These are phyloP conservation scores for Nannochloropsis gaditana DNA, from an alignment of 108 stramenopile species.

Conservation along the genomic window DNA sequence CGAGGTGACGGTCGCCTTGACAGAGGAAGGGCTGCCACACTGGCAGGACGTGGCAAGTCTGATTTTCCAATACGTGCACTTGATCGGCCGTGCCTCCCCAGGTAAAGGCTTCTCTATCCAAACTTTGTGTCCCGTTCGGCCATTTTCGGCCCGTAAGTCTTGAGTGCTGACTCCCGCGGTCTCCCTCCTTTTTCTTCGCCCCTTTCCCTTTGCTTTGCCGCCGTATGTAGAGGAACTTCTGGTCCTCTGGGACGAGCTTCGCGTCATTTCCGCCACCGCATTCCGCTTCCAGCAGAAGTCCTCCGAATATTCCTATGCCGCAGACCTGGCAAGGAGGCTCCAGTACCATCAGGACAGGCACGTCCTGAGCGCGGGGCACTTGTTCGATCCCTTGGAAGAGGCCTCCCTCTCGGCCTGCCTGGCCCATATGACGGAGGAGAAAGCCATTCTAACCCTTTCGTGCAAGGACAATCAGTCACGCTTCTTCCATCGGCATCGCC, in stretches of 20 bases:
- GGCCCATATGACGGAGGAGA: neutral
- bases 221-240: neutral
- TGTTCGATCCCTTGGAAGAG: constrained; percentile 22
- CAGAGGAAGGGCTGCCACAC: constrained; percentile 28
- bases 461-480: neutral
- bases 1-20: constrained; percentile 32
- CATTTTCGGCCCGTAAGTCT: too few species aligned
- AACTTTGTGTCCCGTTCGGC: too few species aligned
- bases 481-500: neutral
- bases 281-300: constrained; percentile 23
- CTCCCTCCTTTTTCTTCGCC: neutral
- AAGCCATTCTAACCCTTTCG: constrained; percentile 8
- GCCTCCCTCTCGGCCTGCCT: neutral
- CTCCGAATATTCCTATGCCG: constrained; percentile 26
- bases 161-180: neutral
- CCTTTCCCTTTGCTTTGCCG: neutral
- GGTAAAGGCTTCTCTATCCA: neutral
- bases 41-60: constrained; percentile 34
- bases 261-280: neutral
- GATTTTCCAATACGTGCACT: constrained; percentile 26
- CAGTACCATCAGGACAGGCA: constrained; percentile 24
- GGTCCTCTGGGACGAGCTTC: neutral
- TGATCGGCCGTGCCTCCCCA: constrained; percentile 19
- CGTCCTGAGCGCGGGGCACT: constrained; percentile 32
- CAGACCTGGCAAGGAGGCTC: constrained; percentile 36